Conservation (phyloP, 1,284 basidiomycete species). For the Boletus semigastroideus region DNA sequence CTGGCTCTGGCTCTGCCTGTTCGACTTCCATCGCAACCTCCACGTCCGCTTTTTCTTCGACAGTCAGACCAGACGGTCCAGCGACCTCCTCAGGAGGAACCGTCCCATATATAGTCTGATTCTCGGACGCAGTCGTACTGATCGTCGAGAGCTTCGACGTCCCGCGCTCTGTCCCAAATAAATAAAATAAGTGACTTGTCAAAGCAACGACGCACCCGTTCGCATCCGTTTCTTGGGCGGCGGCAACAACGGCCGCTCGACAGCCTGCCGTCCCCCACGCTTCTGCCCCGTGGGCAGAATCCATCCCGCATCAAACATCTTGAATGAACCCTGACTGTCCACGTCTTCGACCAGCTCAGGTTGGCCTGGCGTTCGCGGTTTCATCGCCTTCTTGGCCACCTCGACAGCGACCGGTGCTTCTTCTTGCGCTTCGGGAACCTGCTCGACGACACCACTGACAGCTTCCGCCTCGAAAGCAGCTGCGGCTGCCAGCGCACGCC, state of each 20-base stretch:
- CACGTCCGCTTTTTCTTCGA: slow-evolving; percentile 19
- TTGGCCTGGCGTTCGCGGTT: slow-evolving; percentile 27
- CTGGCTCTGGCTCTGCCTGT: slow-evolving; percentile 10
- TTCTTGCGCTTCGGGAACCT: slow-evolving; percentile 8
- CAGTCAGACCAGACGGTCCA: slow-evolving; percentile 24
- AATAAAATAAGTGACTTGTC: background rate
- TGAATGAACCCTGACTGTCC: slow-evolving; percentile 74
- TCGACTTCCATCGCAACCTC: slow-evolving; percentile 20
- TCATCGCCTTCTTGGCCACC: slow-evolving; percentile 16
- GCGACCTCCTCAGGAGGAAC: slow-evolving; percentile 21
- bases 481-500: slow-evolving; percentile 40
- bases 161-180: slow-evolving; percentile 36
- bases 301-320: slow-evolving; percentile 86
- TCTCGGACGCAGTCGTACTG: slow-evolving; percentile 51
- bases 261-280: slow-evolving; percentile 49
- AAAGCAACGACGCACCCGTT: slow-evolving; percentile 40
- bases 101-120: slow-evolving; percentile 37
- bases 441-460: slow-evolving; percentile 3
- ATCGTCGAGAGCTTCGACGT: slow-evolving; percentile 50
- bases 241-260: slow-evolving; percentile 42
- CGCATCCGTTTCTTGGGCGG: slow-evolving; percentile 52
- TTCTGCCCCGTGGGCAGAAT: slow-evolving; percentile 77
- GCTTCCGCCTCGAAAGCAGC: slow-evolving; percentile 47
- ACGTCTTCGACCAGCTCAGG: slow-evolving; percentile 61
- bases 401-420: slow-evolving; percentile 17